Conservation (phyloP, 225 moss, liverwort and hornwort species). For the Thuidium tamariscinum region DNA sequence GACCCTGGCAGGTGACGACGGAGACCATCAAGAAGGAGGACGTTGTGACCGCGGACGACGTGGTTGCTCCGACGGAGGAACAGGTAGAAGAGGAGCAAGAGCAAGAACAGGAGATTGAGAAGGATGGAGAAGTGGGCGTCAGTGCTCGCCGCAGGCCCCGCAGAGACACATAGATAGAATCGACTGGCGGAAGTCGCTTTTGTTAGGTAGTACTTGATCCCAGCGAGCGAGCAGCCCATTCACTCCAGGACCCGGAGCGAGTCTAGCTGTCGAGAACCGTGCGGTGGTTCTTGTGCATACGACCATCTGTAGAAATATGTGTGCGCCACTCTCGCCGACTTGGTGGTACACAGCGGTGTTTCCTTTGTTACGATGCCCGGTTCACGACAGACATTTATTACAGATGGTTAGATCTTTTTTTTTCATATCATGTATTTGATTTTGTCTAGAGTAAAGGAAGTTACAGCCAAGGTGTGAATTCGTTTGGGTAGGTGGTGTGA, state of each 20-base stretch:
- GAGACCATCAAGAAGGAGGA: conserved; percentile 38
- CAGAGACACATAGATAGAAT: conserved; percentile 35
- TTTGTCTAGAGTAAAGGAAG: conserved; percentile 5
- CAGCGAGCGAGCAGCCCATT: conserved; percentile 11
- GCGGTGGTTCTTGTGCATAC: conserved; percentile 23
- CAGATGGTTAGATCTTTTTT: conserved; percentile 23
- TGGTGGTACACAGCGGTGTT: conserved; percentile 13
- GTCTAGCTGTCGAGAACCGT: not conserved
- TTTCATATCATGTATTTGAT: conserved; percentile 20
- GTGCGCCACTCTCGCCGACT: not conserved
- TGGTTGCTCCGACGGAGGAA: conserved; percentile 1
- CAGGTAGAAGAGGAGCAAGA: conserved; percentile 21
- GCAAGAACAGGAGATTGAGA: not conserved
- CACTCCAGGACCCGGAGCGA: conserved; percentile 5
- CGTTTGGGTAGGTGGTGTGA: not conserved
- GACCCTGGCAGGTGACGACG: not conserved
- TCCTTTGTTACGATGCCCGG: conserved; percentile 2
- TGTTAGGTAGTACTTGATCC: conserved; percentile 14
- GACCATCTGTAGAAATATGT: conserved; percentile 24
- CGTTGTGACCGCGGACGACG: conserved; percentile 17
- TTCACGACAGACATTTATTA: conserved; percentile 21
- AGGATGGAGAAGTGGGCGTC: conserved; percentile 14
- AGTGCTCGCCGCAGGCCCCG: conserved; percentile 31
- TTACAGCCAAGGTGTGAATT: not conserved
- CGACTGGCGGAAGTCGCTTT: not conserved